These are phyloP conservation scores for Echria macrotheca DNA, from an alignment of 495 filamentous ascomycete species.

Conservation along the genomic window DNA sequence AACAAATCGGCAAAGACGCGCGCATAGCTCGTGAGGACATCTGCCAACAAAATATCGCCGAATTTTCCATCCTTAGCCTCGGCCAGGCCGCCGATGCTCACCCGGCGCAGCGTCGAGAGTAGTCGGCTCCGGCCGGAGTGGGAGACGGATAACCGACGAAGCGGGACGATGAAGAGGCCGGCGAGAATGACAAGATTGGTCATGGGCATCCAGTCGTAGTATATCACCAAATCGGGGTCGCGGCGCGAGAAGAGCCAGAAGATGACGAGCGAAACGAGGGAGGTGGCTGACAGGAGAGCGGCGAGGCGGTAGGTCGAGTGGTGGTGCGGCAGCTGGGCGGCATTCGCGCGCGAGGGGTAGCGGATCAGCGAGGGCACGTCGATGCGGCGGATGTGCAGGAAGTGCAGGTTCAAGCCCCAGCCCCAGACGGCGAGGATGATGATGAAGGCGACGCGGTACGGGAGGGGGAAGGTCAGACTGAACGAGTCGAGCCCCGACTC, in stretches of 20 bases:
- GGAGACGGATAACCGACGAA: conserved; percentile 56
- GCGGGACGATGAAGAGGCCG: conserved; percentile 64
- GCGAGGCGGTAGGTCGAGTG: conserved; percentile 79
- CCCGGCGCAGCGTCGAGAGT: conserved; percentile 62
- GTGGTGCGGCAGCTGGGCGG: conserved; percentile 66
- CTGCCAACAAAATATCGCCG: conserved; percentile 88
- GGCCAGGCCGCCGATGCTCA: conserved; percentile 75
- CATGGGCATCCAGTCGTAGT: conserved; percentile 77
- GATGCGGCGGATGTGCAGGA: conserved; percentile 66
- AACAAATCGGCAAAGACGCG: conserved; percentile 88
- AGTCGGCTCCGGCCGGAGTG: conserved; percentile 70
- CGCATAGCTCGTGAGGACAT: conserved; percentile 90
- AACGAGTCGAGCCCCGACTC: conserved; percentile 79
- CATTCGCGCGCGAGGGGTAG: conserved; percentile 63
- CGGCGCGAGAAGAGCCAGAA: conserved; percentile 81
- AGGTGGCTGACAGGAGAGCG: conserved; percentile 62
- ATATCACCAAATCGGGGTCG: conserved; percentile 57
- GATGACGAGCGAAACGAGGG: conserved; percentile 60
- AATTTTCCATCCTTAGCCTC: conserved; percentile 80
- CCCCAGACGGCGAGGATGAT: conserved; percentile 83
- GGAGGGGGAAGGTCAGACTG: conserved; percentile 78
- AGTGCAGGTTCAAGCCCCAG: conserved; percentile 84
- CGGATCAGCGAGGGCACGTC: conserved; percentile 75
- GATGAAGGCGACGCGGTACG: conserved; percentile 73
- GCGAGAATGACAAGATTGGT: conserved; percentile 66